Base-by-base conservation (phyloP, 2,329 filamentous ascomycete genomes). In the Aureobasidium pullulans region DNA sequence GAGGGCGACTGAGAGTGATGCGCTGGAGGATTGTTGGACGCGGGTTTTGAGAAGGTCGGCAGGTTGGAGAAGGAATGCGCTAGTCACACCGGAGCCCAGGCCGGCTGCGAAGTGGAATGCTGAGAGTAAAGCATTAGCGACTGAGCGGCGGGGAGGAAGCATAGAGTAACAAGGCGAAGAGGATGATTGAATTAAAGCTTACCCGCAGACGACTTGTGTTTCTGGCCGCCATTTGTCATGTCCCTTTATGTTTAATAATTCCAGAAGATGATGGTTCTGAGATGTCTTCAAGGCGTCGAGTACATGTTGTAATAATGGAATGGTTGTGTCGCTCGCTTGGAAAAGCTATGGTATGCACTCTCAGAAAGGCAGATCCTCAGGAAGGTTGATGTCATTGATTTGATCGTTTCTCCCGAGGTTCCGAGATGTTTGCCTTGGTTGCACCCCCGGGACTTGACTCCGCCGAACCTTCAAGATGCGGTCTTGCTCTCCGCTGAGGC, bases 11-110 rank as follows among this genome's bases (percentile, higher is more conserved):
- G 83, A 73, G 60, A 97, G 82, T 2, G 90, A 69, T 36, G 66
- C 84, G 44, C 83, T 81, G 50, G 84, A 84, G 36, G 89, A 90
- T 73, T 97, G 94, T 72, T 99, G 94, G 42, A 97, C 86, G 48
- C 94, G 87, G 32, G 94, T 99, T 75, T 99, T 99, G 71, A 99
- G 85, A 4, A 99, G 86, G 75, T 99, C 94, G 68, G 94, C 88
- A 29, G 94, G 94, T 74, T 99, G 94, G 15, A 99, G 83, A 59
- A 97, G 85, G 61, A 96, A 85, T 59, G 94, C 92, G 56, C 91
- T 94, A 64, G 90, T 83, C 53, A 96, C 81, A 67, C 94, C 94
- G 7, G 92, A 96, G 68, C 84, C 84, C 59, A 97, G 83, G 63
- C 94, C 94, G 64, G 92, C 93, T 65, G 87, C 75, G 73, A 97